These are phyloP conservation scores for Leccinum longicurvipes DNA, from an alignment of 768 basidiomycete genomes.

Conservation along the genomic window DNA sequence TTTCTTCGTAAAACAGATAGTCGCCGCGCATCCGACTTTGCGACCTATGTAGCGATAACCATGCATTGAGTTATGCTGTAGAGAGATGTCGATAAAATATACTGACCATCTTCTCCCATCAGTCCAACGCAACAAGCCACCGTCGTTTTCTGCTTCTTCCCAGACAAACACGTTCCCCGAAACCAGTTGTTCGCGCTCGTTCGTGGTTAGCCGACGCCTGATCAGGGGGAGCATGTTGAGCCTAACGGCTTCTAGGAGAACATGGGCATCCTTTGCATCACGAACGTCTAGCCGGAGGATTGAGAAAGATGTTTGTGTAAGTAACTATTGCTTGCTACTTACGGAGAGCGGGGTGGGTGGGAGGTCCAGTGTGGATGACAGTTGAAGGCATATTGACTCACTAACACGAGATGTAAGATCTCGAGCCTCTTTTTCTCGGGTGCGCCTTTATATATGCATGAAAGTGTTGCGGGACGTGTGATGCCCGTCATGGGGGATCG, in stretches of 20 bases:
- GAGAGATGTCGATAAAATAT: background rate
- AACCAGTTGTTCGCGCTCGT: slow-evolving; percentile 62
- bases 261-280: slow-evolving; percentile 76
- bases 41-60: slow-evolving; percentile 48
- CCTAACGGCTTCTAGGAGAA: slow-evolving; percentile 73
- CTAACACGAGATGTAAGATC: slow-evolving; percentile 4
- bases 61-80: slow-evolving; percentile 1
- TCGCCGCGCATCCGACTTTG: slow-evolving; percentile 83
- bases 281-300: slow-evolving; percentile 53
- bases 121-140: slow-evolving; percentile 69
- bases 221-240: slow-evolving; percentile 67
- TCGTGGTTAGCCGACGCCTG: slow-evolving; percentile 63
- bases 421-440: background rate
- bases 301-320: background rate
- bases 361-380: slow-evolving; percentile 20
- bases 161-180: slow-evolving; percentile 83
- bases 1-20: slow-evolving; percentile 82
- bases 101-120: slow-evolving; percentile 74
- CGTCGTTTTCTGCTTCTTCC: slow-evolving; percentile 79
- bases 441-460: slow-evolving; percentile 28
- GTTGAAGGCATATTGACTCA: slow-evolving; percentile 16
- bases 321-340: slow-evolving; percentile 24
- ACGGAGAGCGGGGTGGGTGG: slow-evolving; percentile 32
- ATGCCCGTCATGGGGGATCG: slow-evolving; percentile 13
- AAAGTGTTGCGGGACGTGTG: slow-evolving; percentile 15